These are phyloP conservation scores for Cryptosporidium felis DNA, from an alignment of 169 alveolate genomes.

Conservation along the genomic window DNA sequence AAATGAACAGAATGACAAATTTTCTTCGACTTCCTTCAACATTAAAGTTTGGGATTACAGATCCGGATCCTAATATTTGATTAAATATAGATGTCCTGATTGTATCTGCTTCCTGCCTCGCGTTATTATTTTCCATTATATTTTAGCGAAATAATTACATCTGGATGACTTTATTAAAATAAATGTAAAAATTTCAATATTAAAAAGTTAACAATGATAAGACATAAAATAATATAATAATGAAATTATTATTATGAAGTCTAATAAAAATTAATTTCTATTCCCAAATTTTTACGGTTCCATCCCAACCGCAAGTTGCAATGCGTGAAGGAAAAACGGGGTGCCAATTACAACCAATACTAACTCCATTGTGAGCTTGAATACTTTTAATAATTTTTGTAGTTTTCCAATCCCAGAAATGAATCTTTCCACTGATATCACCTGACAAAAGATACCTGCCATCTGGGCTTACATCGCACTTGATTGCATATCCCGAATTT, in stretches of 20 bases:
- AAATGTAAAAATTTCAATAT: too few relatives aligned
- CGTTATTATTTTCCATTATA: constrained; percentile 9
- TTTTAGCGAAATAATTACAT: too few relatives aligned
- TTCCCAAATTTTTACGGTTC: constrained; percentile 95
- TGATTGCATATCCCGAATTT: constrained; percentile 93
- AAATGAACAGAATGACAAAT: neutral
- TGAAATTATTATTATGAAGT: neutral
- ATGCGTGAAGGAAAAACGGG: constrained; percentile 92
- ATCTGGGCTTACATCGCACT: constrained; percentile 93
- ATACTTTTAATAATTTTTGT: constrained; percentile 89
- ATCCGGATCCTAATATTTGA: neutral
- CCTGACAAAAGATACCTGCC: constrained; percentile 95
- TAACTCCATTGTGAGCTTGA: constrained; percentile 92
- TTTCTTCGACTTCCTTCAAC: constrained; percentile 23
- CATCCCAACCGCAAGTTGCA: constrained; percentile 98
- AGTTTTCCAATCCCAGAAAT: constrained; percentile 97
- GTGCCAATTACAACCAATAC: constrained; percentile 96
- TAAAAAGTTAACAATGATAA: too few relatives aligned
- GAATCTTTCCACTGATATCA: constrained; percentile 94
- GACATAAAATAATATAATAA: too few relatives aligned
- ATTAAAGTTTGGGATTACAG: neutral
- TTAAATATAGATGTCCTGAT: neutral
- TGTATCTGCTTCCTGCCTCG: neutral
- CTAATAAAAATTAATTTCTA: constrained; percentile 61
- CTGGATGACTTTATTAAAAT: too few relatives aligned